Evolutionary conservation across 106 monocot genomes (phyloP).

Genomic region (Phalaenopsis equestris): DNA sequence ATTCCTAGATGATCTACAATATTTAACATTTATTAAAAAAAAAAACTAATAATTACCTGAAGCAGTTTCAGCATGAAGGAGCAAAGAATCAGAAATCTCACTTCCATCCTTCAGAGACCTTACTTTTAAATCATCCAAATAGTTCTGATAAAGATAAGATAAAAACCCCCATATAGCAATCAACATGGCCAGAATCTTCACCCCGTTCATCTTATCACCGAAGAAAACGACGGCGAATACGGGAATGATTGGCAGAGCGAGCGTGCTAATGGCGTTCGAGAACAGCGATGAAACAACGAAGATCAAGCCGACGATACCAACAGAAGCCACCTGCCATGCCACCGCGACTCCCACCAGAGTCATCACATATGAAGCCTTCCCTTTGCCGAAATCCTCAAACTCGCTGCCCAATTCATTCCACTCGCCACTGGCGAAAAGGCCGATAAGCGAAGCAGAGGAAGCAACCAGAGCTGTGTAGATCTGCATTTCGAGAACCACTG

Average conservation of each 20-base stretch:
- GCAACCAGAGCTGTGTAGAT: constrained; percentile 10
- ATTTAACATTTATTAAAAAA: too few relatives aligned
- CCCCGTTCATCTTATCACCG: constrained; percentile 27
- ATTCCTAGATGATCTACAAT: too few relatives aligned
- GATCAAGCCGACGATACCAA: constrained; percentile 24
- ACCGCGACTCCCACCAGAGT: constrained; percentile 19
- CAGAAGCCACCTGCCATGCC: constrained; percentile 17
- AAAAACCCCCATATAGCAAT: constrained; percentile 34
- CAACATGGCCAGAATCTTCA: constrained; percentile 35
- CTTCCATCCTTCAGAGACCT: constrained; percentile 3
- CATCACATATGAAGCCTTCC: constrained; percentile 23
- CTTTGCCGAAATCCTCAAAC: constrained; percentile 9
- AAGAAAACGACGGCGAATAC: constrained; percentile 37
- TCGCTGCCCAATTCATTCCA: constrained; percentile 12
- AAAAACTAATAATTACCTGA: too few relatives aligned
- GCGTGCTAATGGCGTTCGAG: constrained; percentile 25
- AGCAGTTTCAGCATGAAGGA: background rate
- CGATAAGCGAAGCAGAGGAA: constrained; percentile 6
- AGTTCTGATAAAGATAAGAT: constrained; percentile 36
- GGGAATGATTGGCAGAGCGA: constrained; percentile 22
- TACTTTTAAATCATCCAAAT: constrained; percentile 19
- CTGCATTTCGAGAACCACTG: constrained; percentile 15
- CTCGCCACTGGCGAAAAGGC: constrained; percentile 33
- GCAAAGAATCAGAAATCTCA: constrained; percentile 1
- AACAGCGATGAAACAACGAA: constrained; percentile 31